These are phyloP conservation scores for Coemansia sp. DNA, from an alignment of 192 early-diverging fungal genomes.

Conservation along the genomic window DNA sequence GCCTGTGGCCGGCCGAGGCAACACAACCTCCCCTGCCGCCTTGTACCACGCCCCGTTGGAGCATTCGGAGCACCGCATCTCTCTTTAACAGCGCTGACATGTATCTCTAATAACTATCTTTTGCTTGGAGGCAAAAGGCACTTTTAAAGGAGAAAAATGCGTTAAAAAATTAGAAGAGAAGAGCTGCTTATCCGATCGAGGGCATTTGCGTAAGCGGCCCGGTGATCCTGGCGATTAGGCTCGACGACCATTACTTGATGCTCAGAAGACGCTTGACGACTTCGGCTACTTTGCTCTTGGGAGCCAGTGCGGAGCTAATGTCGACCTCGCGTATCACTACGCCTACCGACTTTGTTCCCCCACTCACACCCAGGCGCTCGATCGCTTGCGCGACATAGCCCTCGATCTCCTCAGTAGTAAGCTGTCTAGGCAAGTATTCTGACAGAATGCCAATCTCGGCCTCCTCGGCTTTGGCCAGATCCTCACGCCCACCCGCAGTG, in stretches of 20 bases:
- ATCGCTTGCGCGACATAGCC: conserved; percentile 57
- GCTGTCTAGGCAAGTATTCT: conserved; percentile 75
- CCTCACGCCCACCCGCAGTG: conserved; percentile 62
- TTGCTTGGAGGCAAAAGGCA: not conserved
- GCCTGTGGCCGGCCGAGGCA: not conserved
- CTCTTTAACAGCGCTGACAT: conserved; percentile 10
- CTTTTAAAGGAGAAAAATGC: not conserved
- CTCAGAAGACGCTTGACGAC: conserved; percentile 69
- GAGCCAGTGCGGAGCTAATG: conserved; percentile 67
- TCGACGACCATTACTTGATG: not conserved
- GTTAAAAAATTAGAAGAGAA: not conserved
- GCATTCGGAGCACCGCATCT: not conserved
- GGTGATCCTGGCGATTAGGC: not conserved
- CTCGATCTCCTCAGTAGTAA: conserved; percentile 72
- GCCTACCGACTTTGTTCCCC: conserved; percentile 73
- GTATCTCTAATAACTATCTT: not conserved
- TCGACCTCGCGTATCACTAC: conserved; percentile 80
- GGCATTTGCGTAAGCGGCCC: not conserved
- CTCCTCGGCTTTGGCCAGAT: conserved; percentile 71
- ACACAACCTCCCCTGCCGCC: not conserved
- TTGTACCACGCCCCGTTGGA: not conserved
- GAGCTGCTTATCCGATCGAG: not conserved
- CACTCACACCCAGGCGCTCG: conserved; percentile 17
- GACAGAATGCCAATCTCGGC: conserved; percentile 66
- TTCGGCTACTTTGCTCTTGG: conserved; percentile 74